These are phyloP conservation scores for Spizellomyces sp. DNA, from an alignment of 192 early-diverging fungal genomes.

Conservation along the genomic window DNA sequence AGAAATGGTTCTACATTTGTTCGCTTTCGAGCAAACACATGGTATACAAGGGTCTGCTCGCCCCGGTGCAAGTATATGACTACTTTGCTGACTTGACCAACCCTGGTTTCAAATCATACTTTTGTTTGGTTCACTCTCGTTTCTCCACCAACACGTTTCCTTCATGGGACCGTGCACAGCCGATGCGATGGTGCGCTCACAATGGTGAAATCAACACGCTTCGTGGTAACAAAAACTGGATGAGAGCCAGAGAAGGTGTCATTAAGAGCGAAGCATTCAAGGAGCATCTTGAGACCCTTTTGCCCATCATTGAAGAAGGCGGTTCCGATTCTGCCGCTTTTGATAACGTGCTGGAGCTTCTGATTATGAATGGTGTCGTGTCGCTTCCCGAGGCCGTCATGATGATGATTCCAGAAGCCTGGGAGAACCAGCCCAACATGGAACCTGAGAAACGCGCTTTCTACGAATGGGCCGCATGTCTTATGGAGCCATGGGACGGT, in stretches of 20 bases:
- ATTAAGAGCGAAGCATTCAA: constrained; percentile 84
- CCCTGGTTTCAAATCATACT: constrained; percentile 80
- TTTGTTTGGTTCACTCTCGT: constrained; percentile 96
- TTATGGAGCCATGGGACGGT: constrained; percentile 99
- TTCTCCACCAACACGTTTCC: constrained; percentile 99
- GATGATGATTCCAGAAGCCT: constrained; percentile 99
- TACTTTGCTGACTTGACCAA: constrained; percentile 92
- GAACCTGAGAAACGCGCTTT: constrained; percentile 87
- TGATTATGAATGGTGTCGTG: constrained; percentile 88
- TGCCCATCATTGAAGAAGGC: constrained; percentile 93
- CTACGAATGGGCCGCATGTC: constrained; percentile 95
- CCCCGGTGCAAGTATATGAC: constrained; percentile 90
- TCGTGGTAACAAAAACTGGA: constrained; percentile 99
- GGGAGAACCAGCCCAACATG: constrained; percentile 89
- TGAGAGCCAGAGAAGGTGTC: constrained; percentile 96
- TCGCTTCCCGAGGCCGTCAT: constrained; percentile 95
- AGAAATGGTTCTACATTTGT: constrained; percentile 97
- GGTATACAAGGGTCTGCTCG: constrained; percentile 96
- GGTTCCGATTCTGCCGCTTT: constrained; percentile 97
- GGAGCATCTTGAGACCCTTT: constrained; percentile 74
- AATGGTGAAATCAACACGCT: constrained; percentile 99
- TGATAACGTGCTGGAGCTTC: constrained; percentile 94
- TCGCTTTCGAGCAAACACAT: constrained; percentile 92
- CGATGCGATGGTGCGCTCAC: constrained; percentile 97
- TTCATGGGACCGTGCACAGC: constrained; percentile 98